Base-by-base conservation (phyloP, 225 moss, liverwort and hornwort species). In the Neckera pumila region DNA sequence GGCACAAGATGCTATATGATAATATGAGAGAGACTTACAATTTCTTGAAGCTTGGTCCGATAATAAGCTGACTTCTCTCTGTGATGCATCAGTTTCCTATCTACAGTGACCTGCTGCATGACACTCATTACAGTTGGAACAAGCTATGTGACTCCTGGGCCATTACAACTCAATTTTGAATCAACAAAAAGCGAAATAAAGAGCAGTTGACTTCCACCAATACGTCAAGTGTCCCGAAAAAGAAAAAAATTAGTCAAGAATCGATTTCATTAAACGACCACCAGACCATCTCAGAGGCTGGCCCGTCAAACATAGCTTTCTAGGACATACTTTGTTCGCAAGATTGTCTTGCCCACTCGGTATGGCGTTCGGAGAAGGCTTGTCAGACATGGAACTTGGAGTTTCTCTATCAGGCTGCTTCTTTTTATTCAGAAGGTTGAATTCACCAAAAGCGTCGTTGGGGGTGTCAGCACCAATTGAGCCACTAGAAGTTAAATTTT, bases 21-120 rank as follows among this genome's bases (percentile, higher is more conserved):
- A 67, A 89, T 80, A 83, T 83, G 60, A 62, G 54, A 89, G 45
- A 82, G 63, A 64, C 96, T 95, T 90, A 98, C 98, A 69, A 99
- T 97, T 90, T 99, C 99, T 90, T 99, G 99, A 83, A 99, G 87
- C 90, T 97, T 97, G 69, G 95, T 90, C 51, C 96, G 95, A 86
- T 99, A 99, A 89, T 93, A 97, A 93, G 97, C 96, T 60, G 96
- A 93, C 88, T 99, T 97, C 90, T 97, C 97, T 89, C 93, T 92
- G 87, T 95, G 96, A 90, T 95, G 93, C 99, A 99, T 96, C 85
- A 94, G 77, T 86, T 97, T 94, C 91, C 93, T 96, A 88, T 94
- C 95, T 81, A 93, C 93, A 88, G 81, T 89, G n/a, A 92, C 95
- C 98, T 98, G 96, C 15, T 88, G 87, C 90, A 85, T 61, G 67